Evolutionary conservation across 73 alveolate genomes (phyloP).

Genomic region (Paramecium pentaurelia): DNA sequence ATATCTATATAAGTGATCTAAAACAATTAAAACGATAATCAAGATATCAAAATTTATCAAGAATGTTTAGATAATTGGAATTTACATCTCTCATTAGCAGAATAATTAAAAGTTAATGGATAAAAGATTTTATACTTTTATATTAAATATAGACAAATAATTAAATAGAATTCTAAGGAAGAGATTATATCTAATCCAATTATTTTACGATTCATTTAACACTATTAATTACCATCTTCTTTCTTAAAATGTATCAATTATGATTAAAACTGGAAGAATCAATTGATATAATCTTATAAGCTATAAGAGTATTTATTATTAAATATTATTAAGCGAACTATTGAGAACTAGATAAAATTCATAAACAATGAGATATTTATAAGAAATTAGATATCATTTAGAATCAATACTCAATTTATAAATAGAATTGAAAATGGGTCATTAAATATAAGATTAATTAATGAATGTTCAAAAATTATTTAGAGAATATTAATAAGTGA

Average conservation of each 20-base stretch:
- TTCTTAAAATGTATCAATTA: background rate
- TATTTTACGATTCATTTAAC: background rate
- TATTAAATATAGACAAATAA: background rate
- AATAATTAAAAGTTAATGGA: background rate
- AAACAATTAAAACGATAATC: background rate
- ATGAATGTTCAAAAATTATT: background rate
- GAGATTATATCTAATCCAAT: background rate
- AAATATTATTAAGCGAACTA: background rate
- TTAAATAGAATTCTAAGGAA: background rate
- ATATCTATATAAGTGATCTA: background rate
- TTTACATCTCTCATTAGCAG: background rate
- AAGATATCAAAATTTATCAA: background rate
- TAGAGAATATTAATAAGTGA: background rate
- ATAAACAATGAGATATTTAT: background rate
- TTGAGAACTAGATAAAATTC: background rate
- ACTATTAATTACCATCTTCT: background rate
- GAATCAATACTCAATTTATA: background rate
- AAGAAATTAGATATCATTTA: background rate
- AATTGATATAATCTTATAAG: background rate
- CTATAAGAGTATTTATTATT: background rate
- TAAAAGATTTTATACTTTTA: background rate
- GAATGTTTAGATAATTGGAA: background rate
- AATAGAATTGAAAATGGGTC: background rate
- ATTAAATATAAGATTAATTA: background rate
- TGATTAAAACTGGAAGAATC: background rate